Evolutionary conservation across 169 alveolate genomes (phyloP), one percentile per base, ranked within the genome.

Genomic region (Babesia divergens): DNA sequence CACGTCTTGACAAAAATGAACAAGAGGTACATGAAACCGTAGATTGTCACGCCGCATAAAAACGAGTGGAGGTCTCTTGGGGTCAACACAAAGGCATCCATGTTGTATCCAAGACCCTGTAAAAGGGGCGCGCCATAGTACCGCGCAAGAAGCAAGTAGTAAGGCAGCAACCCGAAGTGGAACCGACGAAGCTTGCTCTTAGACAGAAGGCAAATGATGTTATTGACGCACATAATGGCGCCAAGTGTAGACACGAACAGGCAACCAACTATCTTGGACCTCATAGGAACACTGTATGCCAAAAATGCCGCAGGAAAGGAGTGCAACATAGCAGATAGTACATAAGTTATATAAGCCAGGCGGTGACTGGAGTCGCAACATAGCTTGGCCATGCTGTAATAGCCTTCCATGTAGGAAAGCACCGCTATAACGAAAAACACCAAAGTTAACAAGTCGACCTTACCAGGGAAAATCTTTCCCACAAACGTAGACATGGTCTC

Each of bases 221-320:
- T 59, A 60, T 49, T 50, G 4, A 77, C 65, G 46, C 65, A 37
- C n/a, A 60, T 60, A 34, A 66, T n/a, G 31, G 74, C 75, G 46
- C 69, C 71, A 4, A 65, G 6, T n/a, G 82, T 29, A 7, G 86
- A 77, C 6, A 75, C 81, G 44, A 77, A 77, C 7, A 77, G 40
- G 49, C 74, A 77, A 42, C 47, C 70, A 2, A 38, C 37, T 2
- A 29, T 26, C 58, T 38, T 37, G 3, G 43, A 68, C 14, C 9
- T 31, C 2, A 56, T n/a, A 7, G 86, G 86, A 13, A 68, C 31
- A 7, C 56, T 47, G 54, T 43, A 47, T 16, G 46, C 77, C 55
- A 66, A 28, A 44, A 9, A 35, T 74, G 56, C 13, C 37, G 82
- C 47, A 18, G 49, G 31, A 18, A 20, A 24, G 5, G 44, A 22